Base-by-base conservation (phyloP, 75 land plant species). In the Ceratopteris richardii region DNA sequence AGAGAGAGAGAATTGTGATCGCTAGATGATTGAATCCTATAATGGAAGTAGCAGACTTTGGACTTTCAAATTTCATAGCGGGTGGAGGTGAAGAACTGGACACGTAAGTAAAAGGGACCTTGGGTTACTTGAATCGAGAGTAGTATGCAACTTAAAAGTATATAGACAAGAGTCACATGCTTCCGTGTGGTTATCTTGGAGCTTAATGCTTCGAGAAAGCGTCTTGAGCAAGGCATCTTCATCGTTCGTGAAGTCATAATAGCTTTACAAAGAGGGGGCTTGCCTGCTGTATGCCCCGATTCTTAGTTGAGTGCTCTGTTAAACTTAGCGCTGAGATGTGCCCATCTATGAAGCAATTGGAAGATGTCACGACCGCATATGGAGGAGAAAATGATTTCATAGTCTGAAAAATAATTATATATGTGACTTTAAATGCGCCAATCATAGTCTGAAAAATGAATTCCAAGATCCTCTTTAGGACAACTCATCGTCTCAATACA, bases 401-500 rank as follows among this genome's bases (percentile, higher is more conserved):
- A n/a, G n/a, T n/a, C n/a, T n/a, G n/a, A n/a, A n/a, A n/a, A n/a
- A n/a, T n/a, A n/a, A n/a, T n/a, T n/a, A n/a, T n/a, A n/a, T n/a
- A n/a, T n/a, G n/a, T n/a, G 37, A 33, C 3, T 3, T 9, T 9
- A 33, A 9, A 3, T 3, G 37, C 9, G 37, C 3, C 9, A 9
- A 33, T 9, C 3, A 4, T 33, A 9, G 9, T 9, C 3, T 4
- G 37, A 33, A 33, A 4, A 9, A 33, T 4, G 37, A 33, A 33
- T 9, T 9, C 9, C 7, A 33, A 33, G 37, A 4, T 3, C 37
- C 37, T 9, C 37, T 33, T 9, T 33, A 33, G 3, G 37, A 33
- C 37, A 33, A 40, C 0, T 30, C 65, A 26, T 56, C 78, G 13
- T 84, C 81, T 43, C 74, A 77, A 12, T 84, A 84, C 42, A 88